Evolutionary conservation across 345 rosid genomes (phyloP).

Genomic region (Salix udensis): DNA sequence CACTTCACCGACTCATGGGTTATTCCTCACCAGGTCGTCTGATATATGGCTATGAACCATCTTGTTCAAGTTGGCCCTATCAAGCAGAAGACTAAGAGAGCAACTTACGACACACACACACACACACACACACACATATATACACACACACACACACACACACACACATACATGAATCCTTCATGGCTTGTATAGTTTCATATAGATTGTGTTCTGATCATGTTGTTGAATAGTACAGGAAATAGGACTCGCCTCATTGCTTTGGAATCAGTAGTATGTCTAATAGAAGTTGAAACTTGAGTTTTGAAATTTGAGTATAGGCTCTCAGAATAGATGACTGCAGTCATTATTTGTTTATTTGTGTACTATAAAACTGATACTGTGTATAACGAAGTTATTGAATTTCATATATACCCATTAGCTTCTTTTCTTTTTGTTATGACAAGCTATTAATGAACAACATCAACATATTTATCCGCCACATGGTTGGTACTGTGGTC

Average conservation of each 20-base stretch:
- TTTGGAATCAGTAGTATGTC: neutral
- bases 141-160: too few species aligned
- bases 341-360: constrained; percentile 19
- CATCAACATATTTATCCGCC: too few species aligned
- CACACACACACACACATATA: too few species aligned
- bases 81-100: neutral
- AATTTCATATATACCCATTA: too few species aligned
- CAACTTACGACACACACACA: neutral
- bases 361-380: neutral
- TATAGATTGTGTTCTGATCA: too few species aligned
- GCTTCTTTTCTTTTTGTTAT: too few species aligned
- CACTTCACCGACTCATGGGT: constrained; percentile 84
- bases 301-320: neutral
- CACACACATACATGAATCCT: too few species aligned
- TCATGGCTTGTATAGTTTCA: too few species aligned
- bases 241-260: constrained; percentile 10
- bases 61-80: constrained; percentile 15
- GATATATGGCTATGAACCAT: constrained; percentile 30
- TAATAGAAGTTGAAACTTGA: neutral
- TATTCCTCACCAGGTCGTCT: constrained; percentile 67
- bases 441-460: too few species aligned
- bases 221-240: neutral
- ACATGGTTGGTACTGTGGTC: too few species aligned
- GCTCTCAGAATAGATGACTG: neutral
- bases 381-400: neutral